Percentiles rank a stretch among this genome's conserved stretches.
Conservation (phyloP, 805 yeast species). For the Yamadazyma sp. region DNA sequence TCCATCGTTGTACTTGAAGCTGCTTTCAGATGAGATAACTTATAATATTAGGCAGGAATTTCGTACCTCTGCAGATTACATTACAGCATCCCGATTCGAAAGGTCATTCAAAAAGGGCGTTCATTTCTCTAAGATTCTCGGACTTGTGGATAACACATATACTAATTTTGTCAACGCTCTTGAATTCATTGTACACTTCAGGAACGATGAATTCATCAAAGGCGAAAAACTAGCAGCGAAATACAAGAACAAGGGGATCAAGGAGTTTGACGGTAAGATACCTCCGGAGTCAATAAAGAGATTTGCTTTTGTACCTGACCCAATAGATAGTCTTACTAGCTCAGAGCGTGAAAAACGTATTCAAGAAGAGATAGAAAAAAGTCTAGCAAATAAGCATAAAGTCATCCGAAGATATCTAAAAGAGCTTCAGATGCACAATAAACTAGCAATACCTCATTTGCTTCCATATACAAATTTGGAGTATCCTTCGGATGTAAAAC, state of each 20-base stretch:
- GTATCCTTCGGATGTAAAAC: conserved; percentile 8
- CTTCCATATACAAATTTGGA: conserved; percentile 25
- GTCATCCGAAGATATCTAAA: conserved; percentile 31
- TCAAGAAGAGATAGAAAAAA: conserved; percentile 13
- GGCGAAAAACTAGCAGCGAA: conserved; percentile 3
- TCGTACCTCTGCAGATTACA: background rate
- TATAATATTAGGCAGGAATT: conserved; percentile 8
- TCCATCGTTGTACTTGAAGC: conserved; percentile 8
- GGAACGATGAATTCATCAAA: conserved; percentile 1
- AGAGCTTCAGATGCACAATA: conserved; percentile 23
- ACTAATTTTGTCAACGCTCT: background rate
- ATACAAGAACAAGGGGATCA: conserved; percentile 7
- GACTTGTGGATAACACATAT: background rate
- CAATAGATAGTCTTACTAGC: conserved; percentile 6
- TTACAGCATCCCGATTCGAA: background rate
- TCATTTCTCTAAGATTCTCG: background rate
- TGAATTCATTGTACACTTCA: background rate
- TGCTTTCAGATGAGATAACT: conserved; percentile 8
- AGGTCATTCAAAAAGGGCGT: background rate
- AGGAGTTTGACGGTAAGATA: conserved; percentile 12
- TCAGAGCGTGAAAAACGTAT: conserved; percentile 14
- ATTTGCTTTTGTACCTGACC: conserved; percentile 13
- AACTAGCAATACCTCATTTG: conserved; percentile 32
- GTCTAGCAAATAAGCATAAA: conserved; percentile 15
- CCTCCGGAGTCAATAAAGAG: conserved; percentile 5